These are phyloP conservation scores for Pseudogymnoascus sp. DNA, from an alignment of 2,329 filamentous ascomycete species.

Conservation along the genomic window DNA sequence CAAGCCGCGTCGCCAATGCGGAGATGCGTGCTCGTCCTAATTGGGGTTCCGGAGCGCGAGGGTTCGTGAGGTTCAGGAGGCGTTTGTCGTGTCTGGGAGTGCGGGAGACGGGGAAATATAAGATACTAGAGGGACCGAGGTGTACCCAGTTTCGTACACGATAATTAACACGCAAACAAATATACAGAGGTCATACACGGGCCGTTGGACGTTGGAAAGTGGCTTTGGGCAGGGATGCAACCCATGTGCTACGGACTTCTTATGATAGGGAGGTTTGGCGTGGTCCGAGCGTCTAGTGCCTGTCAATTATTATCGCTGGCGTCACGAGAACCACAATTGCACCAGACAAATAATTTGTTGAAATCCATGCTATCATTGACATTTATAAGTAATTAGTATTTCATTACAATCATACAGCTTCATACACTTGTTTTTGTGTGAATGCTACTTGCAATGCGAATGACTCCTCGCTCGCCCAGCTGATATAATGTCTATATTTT, in stretches of 20 bases:
- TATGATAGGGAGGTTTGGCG: conserved; percentile 1
- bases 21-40: conserved; percentile 10
- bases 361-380: background rate
- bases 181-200: conserved; percentile 5
- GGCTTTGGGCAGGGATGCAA: conserved; percentile 7
- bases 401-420: conserved; percentile 1
- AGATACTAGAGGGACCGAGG: background rate
- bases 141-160: background rate
- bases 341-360: background rate
- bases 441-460: conserved; percentile 1
- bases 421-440: background rate
- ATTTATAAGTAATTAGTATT: conserved; percentile 1
- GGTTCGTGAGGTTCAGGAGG: background rate
- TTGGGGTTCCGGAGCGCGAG: background rate
- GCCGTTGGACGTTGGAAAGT: conserved; percentile 1
- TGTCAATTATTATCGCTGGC: background rate
- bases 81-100: background rate
- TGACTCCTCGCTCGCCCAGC: background rate
- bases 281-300: conserved; percentile 3
- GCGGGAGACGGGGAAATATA: background rate
- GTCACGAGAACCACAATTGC: background rate
- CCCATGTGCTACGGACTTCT: background rate
- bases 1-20: conserved; percentile 16
- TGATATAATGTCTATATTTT: conserved; percentile 1
- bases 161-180: background rate